Evolutionary conservation across 192 early-diverging fungal genomes (phyloP).

Genomic region (Phlyctochytrium bullatum): DNA sequence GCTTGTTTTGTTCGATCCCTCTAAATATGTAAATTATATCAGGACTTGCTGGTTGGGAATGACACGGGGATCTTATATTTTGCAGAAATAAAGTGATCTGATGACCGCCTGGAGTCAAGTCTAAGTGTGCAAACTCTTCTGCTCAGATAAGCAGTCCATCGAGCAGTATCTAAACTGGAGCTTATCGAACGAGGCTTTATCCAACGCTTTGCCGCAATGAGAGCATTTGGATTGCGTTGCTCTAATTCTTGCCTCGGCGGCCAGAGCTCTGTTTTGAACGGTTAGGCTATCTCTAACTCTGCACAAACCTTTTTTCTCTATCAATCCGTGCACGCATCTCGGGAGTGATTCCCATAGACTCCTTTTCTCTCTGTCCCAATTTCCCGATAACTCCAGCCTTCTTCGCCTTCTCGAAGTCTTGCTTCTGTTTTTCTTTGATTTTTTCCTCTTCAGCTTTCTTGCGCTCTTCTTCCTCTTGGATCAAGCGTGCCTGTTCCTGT

Average conservation of each 20-base stretch:
- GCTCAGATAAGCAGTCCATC: slow-evolving; percentile 39
- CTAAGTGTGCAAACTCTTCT: too few species aligned
- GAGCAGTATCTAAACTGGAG: slow-evolving; percentile 59
- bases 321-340: slow-evolving; percentile 71
- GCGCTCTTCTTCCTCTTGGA: slow-evolving; percentile 46
- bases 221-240: slow-evolving; percentile 51
- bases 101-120: too few species aligned
- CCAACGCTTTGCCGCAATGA: slow-evolving; percentile 61
- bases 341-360: slow-evolving; percentile 59
- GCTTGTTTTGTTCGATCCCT: not conserved
- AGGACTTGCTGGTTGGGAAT: too few species aligned
- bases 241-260: slow-evolving; percentile 68
- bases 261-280: slow-evolving; percentile 52
- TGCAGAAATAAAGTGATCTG: not conserved
- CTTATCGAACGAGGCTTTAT: slow-evolving; percentile 71
- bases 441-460: slow-evolving; percentile 45
- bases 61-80: too few species aligned
- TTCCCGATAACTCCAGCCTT: slow-evolving; percentile 33
- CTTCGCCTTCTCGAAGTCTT: slow-evolving; percentile 47
- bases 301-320: slow-evolving; percentile 61
- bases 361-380: slow-evolving; percentile 34
- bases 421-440: slow-evolving; percentile 40
- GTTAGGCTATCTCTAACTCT: not conserved
- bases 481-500: slow-evolving; percentile 29
- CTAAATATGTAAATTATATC: not conserved